Evolutionary conservation across 2,329 filamentous ascomycete species (phyloP).

Genomic region (Ambrosiella cleistominuta): DNA sequence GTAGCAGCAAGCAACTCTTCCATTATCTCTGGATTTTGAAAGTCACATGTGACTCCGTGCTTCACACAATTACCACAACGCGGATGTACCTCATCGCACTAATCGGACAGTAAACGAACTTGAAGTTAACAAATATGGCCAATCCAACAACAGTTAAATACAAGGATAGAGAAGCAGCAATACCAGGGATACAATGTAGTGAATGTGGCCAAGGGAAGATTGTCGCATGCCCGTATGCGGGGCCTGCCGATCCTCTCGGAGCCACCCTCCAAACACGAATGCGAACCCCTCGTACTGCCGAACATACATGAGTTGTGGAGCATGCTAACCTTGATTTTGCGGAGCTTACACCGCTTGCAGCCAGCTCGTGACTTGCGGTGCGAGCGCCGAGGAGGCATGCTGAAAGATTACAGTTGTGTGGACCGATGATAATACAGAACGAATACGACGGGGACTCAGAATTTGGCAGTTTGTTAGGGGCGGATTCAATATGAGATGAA

Average conservation of each 20-base stretch:
- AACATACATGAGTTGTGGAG: background rate
- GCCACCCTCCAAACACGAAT: background rate
- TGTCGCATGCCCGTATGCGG: too few relatives aligned
- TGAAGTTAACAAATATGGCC: background rate
- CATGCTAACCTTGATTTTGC: conserved; percentile 47
- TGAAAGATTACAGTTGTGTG: background rate
- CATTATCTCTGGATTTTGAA: conserved; percentile 34
- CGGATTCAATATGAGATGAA: too few relatives aligned
- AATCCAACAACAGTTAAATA: background rate
- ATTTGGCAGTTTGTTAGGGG: too few relatives aligned
- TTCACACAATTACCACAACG: conserved; percentile 49
- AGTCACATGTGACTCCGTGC: conserved; percentile 49
- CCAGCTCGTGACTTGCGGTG: conserved; percentile 55
- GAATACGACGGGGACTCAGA: background rate
- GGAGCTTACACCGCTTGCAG: conserved; percentile 46
- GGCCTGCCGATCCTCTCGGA: too few relatives aligned
- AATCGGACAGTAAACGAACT: background rate
- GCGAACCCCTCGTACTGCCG: background rate
- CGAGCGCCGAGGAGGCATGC: conserved; percentile 46
- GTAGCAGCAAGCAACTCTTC: conserved; percentile 26
- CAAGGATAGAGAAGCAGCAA: background rate
- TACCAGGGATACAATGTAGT: background rate
- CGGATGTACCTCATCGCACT: conserved; percentile 51
- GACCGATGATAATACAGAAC: background rate
- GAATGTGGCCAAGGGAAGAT: background rate